These are phyloP conservation scores for Fusarium nanum DNA, from an alignment of 2,329 filamentous ascomycete genomes.

Conservation along the genomic window DNA sequence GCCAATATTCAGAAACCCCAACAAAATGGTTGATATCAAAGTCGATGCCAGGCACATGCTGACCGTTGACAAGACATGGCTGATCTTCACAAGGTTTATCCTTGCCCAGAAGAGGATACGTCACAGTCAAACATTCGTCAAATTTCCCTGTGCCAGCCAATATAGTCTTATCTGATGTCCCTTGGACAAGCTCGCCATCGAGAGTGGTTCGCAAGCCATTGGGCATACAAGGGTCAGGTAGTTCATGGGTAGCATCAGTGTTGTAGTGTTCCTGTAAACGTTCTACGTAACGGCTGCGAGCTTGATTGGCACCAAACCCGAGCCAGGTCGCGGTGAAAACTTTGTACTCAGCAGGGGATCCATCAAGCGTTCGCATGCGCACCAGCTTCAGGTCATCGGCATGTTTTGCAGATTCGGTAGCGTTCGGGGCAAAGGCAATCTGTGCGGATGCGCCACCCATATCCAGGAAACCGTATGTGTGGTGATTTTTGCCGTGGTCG, in stretches of 20 bases:
- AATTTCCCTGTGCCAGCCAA: conserved; percentile 89
- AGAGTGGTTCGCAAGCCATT: conserved; percentile 77
- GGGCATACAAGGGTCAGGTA: conserved; percentile 93
- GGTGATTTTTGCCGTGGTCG: conserved; percentile 85
- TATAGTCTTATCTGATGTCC: conserved; percentile 57
- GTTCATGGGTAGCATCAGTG: conserved; percentile 66
- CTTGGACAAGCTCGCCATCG: conserved; percentile 69
- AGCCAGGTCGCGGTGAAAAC: conserved; percentile 98
- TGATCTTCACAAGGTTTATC: conserved; percentile 84
- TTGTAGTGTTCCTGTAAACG: conserved; percentile 75
- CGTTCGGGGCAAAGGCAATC: conserved; percentile 96
- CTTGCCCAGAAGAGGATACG: conserved; percentile 89
- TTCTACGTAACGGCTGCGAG: conserved; percentile 85
- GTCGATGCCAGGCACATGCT: conserved; percentile 94
- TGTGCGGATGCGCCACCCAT: conserved; percentile 99
- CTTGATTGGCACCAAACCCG: conserved; percentile 96
- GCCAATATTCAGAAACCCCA: conserved; percentile 98
- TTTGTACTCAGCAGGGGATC: conserved; percentile 80
- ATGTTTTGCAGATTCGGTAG: conserved; percentile 89
- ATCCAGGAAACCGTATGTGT: conserved; percentile 96
- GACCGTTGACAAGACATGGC: conserved; percentile 89
- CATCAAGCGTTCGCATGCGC: conserved; percentile 85
- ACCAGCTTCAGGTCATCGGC: conserved; percentile 88
- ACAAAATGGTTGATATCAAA: conserved; percentile 98
- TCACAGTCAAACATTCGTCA: conserved; percentile 82